Percentiles rank a stretch among this genome's conserved stretches.
These are phyloP conservation scores for Barnettozyma vustinii DNA, from an alignment of 805 yeast genomes.

Conservation along the genomic window DNA sequence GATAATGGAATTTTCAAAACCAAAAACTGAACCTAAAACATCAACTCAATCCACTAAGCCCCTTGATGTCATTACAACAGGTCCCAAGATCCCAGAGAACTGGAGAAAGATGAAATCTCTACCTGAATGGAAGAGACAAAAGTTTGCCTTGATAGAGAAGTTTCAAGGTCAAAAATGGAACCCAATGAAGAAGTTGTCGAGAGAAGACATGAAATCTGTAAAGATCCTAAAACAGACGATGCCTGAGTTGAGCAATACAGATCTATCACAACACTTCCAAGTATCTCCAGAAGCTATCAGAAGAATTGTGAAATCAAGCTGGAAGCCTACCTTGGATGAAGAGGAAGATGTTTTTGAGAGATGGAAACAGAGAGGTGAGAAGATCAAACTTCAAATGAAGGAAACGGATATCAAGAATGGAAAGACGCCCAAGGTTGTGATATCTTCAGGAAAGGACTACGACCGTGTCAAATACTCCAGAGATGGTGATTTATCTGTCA, in stretches of 20 bases:
- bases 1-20: neutral
- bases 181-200: constrained; percentile 60
- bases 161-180: constrained; percentile 56
- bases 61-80: constrained; percentile 11
- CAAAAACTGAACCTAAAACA: neutral
- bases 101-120: constrained; percentile 38
- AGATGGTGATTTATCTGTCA: constrained; percentile 1
- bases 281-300: constrained; percentile 81
- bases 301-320: constrained; percentile 69
- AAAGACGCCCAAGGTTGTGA: constrained; percentile 4
- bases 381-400: constrained; percentile 23
- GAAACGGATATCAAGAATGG: neutral
- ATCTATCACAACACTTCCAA: constrained; percentile 57
- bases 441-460: constrained; percentile 11
- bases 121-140: constrained; percentile 72
- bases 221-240: constrained; percentile 45
- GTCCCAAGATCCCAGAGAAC: constrained; percentile 35
- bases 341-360: constrained; percentile 40
- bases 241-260: constrained; percentile 58
- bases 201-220: constrained; percentile 65
- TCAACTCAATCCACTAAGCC: constrained; percentile 6
- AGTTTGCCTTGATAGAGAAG: constrained; percentile 56
- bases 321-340: constrained; percentile 64
- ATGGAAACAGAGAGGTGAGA: constrained; percentile 47
- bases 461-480: constrained; percentile 6